phyloP scores from a whole-genome alignment of 371 early-diverging fungal genomes.

The Lichtheimia hyalospora region DNA sequence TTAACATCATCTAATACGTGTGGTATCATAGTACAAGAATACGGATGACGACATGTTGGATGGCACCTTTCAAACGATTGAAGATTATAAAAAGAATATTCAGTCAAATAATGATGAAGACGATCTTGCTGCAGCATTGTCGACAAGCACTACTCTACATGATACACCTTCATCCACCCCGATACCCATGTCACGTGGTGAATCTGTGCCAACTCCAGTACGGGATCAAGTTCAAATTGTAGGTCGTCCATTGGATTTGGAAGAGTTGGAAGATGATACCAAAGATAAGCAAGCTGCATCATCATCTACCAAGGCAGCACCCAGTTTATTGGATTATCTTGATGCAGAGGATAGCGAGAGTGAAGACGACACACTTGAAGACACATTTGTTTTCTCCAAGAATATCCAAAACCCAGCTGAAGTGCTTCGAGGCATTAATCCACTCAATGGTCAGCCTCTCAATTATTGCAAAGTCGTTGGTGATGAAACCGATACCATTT shows the following conservation, averaged over 20 bases:
- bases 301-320: no score
- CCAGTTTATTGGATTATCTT: background rate
- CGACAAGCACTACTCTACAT: background rate
- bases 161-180: background rate
- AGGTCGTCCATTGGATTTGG: conserved; percentile 9
- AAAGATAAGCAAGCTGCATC: no score
- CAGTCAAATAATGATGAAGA: background rate
- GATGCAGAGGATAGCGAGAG: background rate
- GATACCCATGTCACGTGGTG: background rate
- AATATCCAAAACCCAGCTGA: conserved; percentile 17
- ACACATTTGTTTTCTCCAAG: conserved; percentile 25
- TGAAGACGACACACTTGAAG: conserved; percentile 9
- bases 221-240: background rate
- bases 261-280: background rate
- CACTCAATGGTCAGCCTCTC: conserved; percentile 17
- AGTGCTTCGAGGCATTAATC: conserved; percentile 24
- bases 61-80: conserved; percentile 16
- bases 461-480: conserved; percentile 26
- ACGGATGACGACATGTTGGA: conserved; percentile 16
- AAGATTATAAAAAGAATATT: background rate
- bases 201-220: background rate
- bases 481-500: conserved; percentile 19
- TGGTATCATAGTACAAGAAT: conserved; percentile 8
- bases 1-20: background rate
- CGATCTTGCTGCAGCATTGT: background rate